Base-by-base conservation (phyloP, 495 filamentous ascomycete species). In the Lasiosphaeria hispida region DNA sequence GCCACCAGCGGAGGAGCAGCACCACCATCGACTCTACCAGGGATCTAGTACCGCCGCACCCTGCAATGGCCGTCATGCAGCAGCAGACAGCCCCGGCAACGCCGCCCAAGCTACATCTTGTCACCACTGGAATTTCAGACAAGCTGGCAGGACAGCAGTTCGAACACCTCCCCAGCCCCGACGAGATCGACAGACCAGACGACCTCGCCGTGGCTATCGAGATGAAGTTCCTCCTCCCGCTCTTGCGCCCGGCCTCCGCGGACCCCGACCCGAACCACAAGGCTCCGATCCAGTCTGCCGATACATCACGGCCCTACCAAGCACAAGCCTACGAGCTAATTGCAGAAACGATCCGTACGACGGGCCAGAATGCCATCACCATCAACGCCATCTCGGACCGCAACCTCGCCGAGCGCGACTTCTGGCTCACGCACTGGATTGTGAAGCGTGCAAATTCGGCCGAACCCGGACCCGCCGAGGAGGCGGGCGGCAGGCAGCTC, bases 371-470 rank as follows among this genome's bases (percentile, higher is more conserved):
- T 1, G 66, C 68, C 9, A 59, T 59, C 6, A 67, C 62, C 10
- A 49, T 48, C 17, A 33, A 56, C 17, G 37, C 47, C 17, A 64
- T 70, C 43, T 17, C 43, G 4, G 18, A 39, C 2, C n/a, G 35
- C 8, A 51, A 50, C 0, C 30, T 34, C 18, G 35, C 62, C 7
- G 67, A 72, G 55, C 42, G 49, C 17, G 45, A 66, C 10, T 65
- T 60, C 30, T 72, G 69, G 69, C 43, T 43, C 15, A 61, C 67
- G 13, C 41, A 55, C 40, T 72, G 69, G 69, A 68, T 72, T 10
- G 67, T 72, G 17, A 72, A 72, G 48, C 68, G 65, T 43, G 67
- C 69, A 2, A 66, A 68, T 50, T 72, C 69, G 35, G 67, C 61
- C 3, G 59, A 58, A 42, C 63, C 65, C 3, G 41, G 53, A 4